Conservation (phyloP, 2,329 filamentous ascomycete species). For the Lasiodiplodia sp. region DNA sequence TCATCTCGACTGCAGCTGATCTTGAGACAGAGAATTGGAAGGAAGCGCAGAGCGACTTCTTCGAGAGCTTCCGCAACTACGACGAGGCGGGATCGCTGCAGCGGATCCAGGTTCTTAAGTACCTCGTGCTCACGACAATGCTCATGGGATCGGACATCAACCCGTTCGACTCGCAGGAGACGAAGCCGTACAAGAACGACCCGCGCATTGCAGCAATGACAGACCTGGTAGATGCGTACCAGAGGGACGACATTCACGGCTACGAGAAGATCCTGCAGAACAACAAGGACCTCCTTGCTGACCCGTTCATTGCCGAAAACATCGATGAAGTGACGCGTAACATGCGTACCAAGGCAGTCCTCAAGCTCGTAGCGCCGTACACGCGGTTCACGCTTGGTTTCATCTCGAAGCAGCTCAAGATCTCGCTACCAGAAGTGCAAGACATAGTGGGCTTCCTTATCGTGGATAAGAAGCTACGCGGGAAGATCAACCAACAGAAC, state of each 20-base stretch:
- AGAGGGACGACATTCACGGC: conserved; percentile 89
- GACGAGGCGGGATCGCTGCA: conserved; percentile 97
- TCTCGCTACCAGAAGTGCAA: conserved; percentile 84
- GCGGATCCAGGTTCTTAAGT: conserved; percentile 96
- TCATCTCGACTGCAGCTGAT: conserved; percentile 34
- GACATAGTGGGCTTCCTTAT: conserved; percentile 97
- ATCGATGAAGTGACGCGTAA: conserved; percentile 98
- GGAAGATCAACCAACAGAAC: conserved; percentile 86
- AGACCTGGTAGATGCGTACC: conserved; percentile 93
- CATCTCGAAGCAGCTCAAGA: conserved; percentile 87
- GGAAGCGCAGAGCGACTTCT: conserved; percentile 95
- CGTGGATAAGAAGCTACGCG: conserved; percentile 84
- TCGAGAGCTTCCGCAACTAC: conserved; percentile 98
- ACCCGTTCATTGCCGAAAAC: conserved; percentile 97
- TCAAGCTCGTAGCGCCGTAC: conserved; percentile 94
- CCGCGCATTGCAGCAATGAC: conserved; percentile 97
- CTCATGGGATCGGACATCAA: conserved; percentile 99
- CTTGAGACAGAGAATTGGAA: conserved; percentile 83
- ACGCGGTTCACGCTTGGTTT: conserved; percentile 88
- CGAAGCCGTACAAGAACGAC: conserved; percentile 96
- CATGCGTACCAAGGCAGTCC: conserved; percentile 94
- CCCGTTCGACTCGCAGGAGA: conserved; percentile 98
- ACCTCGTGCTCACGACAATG: conserved; percentile 96
- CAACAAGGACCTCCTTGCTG: conserved; percentile 87
- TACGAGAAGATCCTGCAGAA: conserved; percentile 88